Base-by-base conservation (phyloP, 208 protist genomes). In the Baffinella frigidus region DNA sequence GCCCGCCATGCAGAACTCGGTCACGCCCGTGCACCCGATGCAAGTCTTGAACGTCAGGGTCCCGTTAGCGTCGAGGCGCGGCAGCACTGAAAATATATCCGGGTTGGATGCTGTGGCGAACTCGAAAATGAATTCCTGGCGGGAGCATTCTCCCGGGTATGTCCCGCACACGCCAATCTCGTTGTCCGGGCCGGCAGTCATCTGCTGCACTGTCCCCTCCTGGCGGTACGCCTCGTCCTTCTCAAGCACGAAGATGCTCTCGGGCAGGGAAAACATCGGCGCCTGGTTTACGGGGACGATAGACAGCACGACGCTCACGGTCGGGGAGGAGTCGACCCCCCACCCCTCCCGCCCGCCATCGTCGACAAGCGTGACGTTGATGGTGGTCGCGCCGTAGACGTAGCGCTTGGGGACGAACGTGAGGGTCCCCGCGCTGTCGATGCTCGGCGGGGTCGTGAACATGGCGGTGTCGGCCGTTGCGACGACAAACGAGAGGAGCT, bases 151-250 rank as follows among this genome's bases (percentile, higher is more conserved):
- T 87, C 77, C 77, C 27, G 77, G 77, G 11, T 39, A 39, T 43
- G 50, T 67, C 39, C 27, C 27, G 77, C 77, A 87, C 50, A 62
- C 38, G 5, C 77, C 77, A 24, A 39, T n/a, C 44, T 87, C 77
- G 77, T 87, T 87, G 77, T 33, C 48, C 10, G 77, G 77, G 3
- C 77, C 77, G n/a, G 71, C 43, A 7, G 71, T 41, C 24, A 80
- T 7, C 3, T 80, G 3, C 71, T 43, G 3, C 3, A 30, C 71
- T 43, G 20, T 80, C 2, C 71, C 39, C 20, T 14, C 5, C 27
- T 41, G 1, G 20, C 0, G 2, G 20, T 41, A 80, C 3, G n/a
- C 71, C 71, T 43, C n/a, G 20, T 64, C 30, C 30, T n/a, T n/a
- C 17, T 64, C 56, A 3, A 64, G 17, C 56, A 80, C 43, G 27